phyloP scores from a whole-genome alignment of 2,329 filamentous ascomycete species.

The Penicillium sclerotigenum region DNA sequence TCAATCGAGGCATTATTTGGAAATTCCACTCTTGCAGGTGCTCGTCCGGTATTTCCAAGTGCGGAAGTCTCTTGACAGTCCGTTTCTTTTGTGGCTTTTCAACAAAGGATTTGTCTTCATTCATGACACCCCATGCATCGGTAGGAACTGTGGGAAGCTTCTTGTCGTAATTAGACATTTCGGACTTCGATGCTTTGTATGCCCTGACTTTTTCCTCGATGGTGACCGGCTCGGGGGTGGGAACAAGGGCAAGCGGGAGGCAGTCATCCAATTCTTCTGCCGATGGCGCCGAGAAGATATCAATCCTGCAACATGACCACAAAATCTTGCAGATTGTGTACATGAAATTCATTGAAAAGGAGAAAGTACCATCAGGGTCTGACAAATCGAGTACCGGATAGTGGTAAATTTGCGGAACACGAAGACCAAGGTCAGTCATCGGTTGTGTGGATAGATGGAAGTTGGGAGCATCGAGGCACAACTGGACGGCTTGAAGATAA shows the following conservation, averaged over 20 bases:
- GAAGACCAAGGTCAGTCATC: slow-evolving; percentile 41
- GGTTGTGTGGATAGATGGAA: slow-evolving; percentile 43
- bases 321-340: slow-evolving; percentile 43
- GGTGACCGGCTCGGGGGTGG: slow-evolving; percentile 29
- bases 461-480: slow-evolving; percentile 59
- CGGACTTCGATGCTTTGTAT: slow-evolving; percentile 12
- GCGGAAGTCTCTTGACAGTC: slow-evolving; percentile 45
- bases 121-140: slow-evolving; percentile 13
- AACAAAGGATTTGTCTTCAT: slow-evolving; percentile 26
- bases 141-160: slow-evolving; percentile 16
- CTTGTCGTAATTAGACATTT: slow-evolving; percentile 18
- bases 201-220: slow-evolving; percentile 20
- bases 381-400: slow-evolving; percentile 45
- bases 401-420: slow-evolving; percentile 41
- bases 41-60: slow-evolving; percentile 53
- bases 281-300: slow-evolving; percentile 41
- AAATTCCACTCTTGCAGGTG: slow-evolving; percentile 59
- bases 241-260: slow-evolving; percentile 41
- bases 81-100: slow-evolving; percentile 39
- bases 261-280: slow-evolving; percentile 43
- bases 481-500: slow-evolving; percentile 61
- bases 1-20: slow-evolving; percentile 55
- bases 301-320: slow-evolving; percentile 43
- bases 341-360: slow-evolving; percentile 46
- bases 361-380: slow-evolving; percentile 40